Base-by-base conservation (phyloP, 2,329 filamentous ascomycete genomes). In the Talaromyces pinophilus region DNA sequence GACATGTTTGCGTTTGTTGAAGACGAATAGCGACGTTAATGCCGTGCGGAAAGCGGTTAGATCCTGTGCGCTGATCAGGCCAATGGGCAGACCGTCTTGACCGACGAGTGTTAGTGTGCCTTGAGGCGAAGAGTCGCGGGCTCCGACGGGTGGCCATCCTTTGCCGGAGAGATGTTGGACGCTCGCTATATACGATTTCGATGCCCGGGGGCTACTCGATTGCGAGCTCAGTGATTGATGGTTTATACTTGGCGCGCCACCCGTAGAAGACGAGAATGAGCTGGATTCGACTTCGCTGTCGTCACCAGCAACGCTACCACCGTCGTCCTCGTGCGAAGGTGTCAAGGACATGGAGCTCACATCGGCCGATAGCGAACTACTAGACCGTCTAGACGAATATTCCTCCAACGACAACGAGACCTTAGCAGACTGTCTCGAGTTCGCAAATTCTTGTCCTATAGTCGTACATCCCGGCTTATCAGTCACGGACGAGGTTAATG, bases 21-120 rank as follows among this genome's bases (percentile, higher is more conserved):
- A 82, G 70, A 90, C 81, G 65, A 89, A 86, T 13, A 85, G 85
- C 5, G 81, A 73, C 0, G 86, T 86, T 13, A 91, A 79, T 0
- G 88, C 87, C 0, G 89, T 91, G 55, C 89, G 84, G 77, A 91
- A 91, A 0, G 88, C 88, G 0, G 89, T 91, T 19, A 91, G 79
- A 70, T 90, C 88, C 66, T 86, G 86, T 0, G 89, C 88, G 70
- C 90, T 90, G 67, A 92, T 80, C 19, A 90, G 77, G 1, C 86
- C 89, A 19, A 85, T 83, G 0, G 87, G 85, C n/a, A 82, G 79
- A 11, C 88, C 87, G 35, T 78, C 72, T 15, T 79, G 77, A 70
- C 89, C 87, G 38, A 89, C 82, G 0, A 90, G 79, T 0, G 86
- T 88, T 17, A 90, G 75, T 22, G 84, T 85, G 63, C 87, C 87